Conservation (phyloP, 192 early-diverging fungal genomes). For the Mortierella alpina region DNA sequence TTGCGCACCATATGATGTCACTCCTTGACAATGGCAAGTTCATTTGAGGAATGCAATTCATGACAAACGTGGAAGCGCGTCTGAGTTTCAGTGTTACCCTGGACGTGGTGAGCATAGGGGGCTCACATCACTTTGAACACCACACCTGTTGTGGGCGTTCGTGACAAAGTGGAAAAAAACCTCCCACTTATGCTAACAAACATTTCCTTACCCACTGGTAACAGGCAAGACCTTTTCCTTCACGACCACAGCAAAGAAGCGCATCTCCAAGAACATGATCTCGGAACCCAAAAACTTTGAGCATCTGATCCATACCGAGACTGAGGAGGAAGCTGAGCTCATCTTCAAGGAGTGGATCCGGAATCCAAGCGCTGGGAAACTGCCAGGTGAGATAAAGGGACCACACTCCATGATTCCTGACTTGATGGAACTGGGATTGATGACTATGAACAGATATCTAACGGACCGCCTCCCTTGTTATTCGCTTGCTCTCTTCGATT, state of each 20-base stretch:
- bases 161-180: no score
- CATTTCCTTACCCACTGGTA: background rate
- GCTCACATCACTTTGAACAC: background rate
- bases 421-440: background rate
- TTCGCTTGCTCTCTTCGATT: constrained; percentile 13
- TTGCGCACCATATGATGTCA: constrained; percentile 50
- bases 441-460: constrained; percentile 2
- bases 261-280: constrained; percentile 55
- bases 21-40: constrained; percentile 54
- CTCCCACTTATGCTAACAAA: background rate
- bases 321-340: constrained; percentile 45
- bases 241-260: constrained; percentile 33
- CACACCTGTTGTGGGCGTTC: background rate
- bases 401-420: background rate
- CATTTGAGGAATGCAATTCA: background rate
- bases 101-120: no score
- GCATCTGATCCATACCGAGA: constrained; percentile 58
- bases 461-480: background rate
- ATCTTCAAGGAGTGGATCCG: constrained; percentile 52
- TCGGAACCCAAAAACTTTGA: constrained; percentile 55
- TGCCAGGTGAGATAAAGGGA: constrained; percentile 50
- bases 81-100: background rate
- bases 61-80: background rate
- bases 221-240: constrained; percentile 46
- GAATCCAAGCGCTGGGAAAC: constrained; percentile 46